A percentile compares a stretch with the other conserved stretches of the same genome.
Conservation (phyloP, 1,284 basidiomycete genomes). For the Cryptococcus floricola region DNA sequence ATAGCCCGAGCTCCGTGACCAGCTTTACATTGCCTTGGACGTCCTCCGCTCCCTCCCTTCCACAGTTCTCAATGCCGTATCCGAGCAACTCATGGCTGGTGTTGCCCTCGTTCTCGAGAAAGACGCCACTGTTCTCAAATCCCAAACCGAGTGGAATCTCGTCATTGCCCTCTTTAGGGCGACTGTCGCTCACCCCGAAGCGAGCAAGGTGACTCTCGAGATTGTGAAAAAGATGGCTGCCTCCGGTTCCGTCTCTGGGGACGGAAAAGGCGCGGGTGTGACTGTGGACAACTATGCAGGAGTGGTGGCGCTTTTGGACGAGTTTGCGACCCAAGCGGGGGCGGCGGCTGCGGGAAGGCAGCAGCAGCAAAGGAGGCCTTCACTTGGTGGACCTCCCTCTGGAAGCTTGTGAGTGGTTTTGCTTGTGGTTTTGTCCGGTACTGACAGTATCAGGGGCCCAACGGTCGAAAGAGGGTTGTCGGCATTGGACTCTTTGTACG, state of each 20-base stretch:
- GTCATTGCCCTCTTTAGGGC: conserved; percentile 85
- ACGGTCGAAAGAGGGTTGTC: conserved; percentile 72
- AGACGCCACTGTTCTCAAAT: conserved; percentile 67
- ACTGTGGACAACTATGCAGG: conserved; percentile 76
- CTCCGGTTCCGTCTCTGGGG: conserved; percentile 41
- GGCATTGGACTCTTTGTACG: conserved; percentile 74
- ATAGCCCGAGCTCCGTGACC: conserved; percentile 74
- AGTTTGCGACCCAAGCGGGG: conserved; percentile 75
- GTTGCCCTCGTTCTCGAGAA: conserved; percentile 73
- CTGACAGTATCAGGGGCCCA: conserved; percentile 57
- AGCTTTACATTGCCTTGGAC: conserved; percentile 90
- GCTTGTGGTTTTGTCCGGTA: background rate
- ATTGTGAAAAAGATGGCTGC: conserved; percentile 63
- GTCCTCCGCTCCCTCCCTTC: conserved; percentile 76
- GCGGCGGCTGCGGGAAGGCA: conserved; percentile 58
- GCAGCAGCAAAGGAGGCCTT: conserved; percentile 40
- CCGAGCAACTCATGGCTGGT: conserved; percentile 85
- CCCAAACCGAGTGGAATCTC: conserved; percentile 93
- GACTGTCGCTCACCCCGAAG: conserved; percentile 81
- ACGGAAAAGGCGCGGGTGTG: conserved; percentile 49
- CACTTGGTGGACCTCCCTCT: conserved; percentile 19
- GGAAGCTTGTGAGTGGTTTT: conserved; percentile 32
- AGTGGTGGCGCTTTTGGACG: conserved; percentile 75
- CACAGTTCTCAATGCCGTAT: conserved; percentile 72
- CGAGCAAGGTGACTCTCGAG: conserved; percentile 76